phyloP scores from a whole-genome alignment of 257 asterid genomes.

The Cinchona pubescens region DNA sequence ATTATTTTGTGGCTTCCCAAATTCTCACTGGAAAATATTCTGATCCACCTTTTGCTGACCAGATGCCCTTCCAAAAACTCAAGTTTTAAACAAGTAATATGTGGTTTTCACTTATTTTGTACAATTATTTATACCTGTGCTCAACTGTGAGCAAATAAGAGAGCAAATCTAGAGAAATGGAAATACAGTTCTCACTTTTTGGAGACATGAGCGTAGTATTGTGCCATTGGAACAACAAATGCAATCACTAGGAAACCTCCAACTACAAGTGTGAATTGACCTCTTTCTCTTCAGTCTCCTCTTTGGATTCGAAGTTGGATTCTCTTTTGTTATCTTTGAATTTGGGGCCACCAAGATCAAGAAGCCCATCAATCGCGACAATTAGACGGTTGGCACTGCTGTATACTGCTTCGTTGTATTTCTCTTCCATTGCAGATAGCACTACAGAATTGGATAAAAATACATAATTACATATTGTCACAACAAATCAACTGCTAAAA shows the following conservation, averaged over 20 bases:
- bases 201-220: slow-evolving; percentile 88
- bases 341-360: slow-evolving; percentile 92
- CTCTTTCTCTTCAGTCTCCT: slow-evolving; percentile 95
- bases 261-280: slow-evolving; percentile 89
- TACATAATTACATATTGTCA: background rate
- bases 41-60: slow-evolving; percentile 75
- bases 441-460: slow-evolving; percentile 47
- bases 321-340: slow-evolving; percentile 76
- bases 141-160: slow-evolving; percentile 9
- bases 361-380: slow-evolving; percentile 92
- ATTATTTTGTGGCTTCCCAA: slow-evolving; percentile 66
- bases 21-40: slow-evolving; percentile 84
- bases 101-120: slow-evolving; percentile 18
- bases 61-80: slow-evolving; percentile 76
- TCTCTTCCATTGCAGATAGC: slow-evolving; percentile 87
- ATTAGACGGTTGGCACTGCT: slow-evolving; percentile 73
- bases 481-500: background rate
- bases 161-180: background rate
- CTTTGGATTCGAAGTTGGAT: slow-evolving; percentile 85
- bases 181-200: slow-evolving; percentile 59
- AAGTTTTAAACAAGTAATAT: slow-evolving; percentile 37
- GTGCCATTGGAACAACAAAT: slow-evolving; percentile 99
- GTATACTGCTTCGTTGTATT: slow-evolving; percentile 83
- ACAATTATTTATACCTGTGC: slow-evolving; percentile 23
- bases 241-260: slow-evolving; percentile 98